Conservation (phyloP, 1,284 basidiomycete genomes). For the Gymnopus androsaceus region DNA sequence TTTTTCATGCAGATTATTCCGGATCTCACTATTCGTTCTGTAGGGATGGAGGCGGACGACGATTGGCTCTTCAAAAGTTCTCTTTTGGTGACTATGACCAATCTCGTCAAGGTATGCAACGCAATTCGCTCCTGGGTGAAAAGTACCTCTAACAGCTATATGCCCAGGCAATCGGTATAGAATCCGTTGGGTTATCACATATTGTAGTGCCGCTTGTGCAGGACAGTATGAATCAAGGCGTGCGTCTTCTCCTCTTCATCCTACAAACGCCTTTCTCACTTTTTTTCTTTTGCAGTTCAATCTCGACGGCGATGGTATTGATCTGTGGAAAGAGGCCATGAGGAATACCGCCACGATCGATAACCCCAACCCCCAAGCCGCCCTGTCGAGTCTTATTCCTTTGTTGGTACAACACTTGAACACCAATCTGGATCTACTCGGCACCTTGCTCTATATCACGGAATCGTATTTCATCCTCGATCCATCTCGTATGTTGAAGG, state of each 20-base stretch:
- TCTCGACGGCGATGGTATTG: constrained; percentile 79
- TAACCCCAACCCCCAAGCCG: constrained; percentile 46
- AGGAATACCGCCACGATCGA: constrained; percentile 66
- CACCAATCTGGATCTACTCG: constrained; percentile 75
- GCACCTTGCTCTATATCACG: constrained; percentile 67
- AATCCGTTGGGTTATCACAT: constrained; percentile 55
- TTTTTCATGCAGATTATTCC: constrained; percentile 1
- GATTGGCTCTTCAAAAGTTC: constrained; percentile 82
- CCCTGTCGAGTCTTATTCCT: constrained; percentile 72
- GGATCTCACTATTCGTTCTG: constrained; percentile 1
- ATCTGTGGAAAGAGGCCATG: constrained; percentile 75
- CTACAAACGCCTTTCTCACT: background rate
- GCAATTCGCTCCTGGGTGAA: background rate
- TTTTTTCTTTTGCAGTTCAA: constrained; percentile 46
- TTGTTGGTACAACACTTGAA: constrained; percentile 61
- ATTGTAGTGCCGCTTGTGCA: constrained; percentile 76
- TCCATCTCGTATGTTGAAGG: constrained; percentile 67
- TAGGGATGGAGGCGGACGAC: constrained; percentile 68
- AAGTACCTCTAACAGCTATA: background rate
- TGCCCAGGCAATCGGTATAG: constrained; percentile 61
- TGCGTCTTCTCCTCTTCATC: constrained; percentile 28
- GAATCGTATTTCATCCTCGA: constrained; percentile 84
- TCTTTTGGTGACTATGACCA: constrained; percentile 72
- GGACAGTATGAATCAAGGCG: constrained; percentile 70
- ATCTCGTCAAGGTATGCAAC: constrained; percentile 63